phyloP scores from a whole-genome alignment of 768 basidiomycete species.

The Crepidotus variabilis region DNA sequence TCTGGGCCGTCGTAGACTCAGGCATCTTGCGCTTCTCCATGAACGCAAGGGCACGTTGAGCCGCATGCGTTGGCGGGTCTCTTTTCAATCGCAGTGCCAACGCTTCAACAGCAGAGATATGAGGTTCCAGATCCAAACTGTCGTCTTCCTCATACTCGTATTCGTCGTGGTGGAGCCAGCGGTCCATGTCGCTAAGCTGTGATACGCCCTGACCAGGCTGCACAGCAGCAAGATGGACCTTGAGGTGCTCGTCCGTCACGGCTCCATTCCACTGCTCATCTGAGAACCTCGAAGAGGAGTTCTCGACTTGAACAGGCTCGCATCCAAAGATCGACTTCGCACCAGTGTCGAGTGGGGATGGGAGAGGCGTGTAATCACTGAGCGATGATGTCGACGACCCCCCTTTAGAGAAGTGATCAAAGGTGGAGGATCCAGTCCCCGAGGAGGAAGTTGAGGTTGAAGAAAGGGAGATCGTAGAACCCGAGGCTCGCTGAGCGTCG shows the following conservation, averaged over 20 bases:
- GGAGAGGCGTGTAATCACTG: conserved; percentile 18
- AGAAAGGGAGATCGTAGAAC: not conserved
- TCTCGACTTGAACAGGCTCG: not conserved
- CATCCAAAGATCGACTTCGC: conserved; percentile 1
- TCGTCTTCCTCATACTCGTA: not conserved
- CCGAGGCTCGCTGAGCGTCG: conserved; percentile 15
- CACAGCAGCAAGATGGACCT: not conserved
- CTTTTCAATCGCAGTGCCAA: not conserved
- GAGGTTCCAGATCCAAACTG: not conserved
- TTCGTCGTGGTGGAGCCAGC: not conserved
- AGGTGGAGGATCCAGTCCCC: conserved; percentile 10
- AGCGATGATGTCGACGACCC: conserved; percentile 10
- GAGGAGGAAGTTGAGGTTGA: conserved; percentile 14
- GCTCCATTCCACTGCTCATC: not conserved
- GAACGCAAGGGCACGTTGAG: not conserved
- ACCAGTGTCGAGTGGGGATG: conserved; percentile 9
- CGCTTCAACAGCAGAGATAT: not conserved
- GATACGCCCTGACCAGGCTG: not conserved
- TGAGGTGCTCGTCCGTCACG: not conserved
- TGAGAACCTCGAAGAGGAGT: not conserved
- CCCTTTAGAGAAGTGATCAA: conserved; percentile 8
- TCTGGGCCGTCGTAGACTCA: not conserved
- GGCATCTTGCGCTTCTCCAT: not conserved
- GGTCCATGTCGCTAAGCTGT: not conserved
- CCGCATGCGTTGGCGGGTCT: not conserved